phyloP scores from a whole-genome alignment of 345 rosid genomes.

The Lumnitzera racemosa region DNA sequence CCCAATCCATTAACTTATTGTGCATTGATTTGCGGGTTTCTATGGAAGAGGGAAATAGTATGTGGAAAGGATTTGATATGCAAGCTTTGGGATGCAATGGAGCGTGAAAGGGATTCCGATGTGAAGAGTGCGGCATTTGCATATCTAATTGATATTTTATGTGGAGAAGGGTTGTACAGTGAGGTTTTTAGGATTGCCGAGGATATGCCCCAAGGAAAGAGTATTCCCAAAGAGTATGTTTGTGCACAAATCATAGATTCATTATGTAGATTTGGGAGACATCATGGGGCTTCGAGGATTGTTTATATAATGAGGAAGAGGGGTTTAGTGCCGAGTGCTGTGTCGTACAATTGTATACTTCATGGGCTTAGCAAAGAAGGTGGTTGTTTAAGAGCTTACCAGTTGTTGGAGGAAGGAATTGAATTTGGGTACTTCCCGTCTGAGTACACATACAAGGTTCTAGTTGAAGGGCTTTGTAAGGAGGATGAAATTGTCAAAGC shows the following conservation, averaged over 20 bases:
- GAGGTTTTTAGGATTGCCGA: constrained; percentile 65
- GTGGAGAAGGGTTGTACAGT: constrained; percentile 51
- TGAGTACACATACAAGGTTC: constrained; percentile 61
- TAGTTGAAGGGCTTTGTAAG: constrained; percentile 63
- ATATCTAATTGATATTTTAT: constrained; percentile 55
- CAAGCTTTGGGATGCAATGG: constrained; percentile 58
- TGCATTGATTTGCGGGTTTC: constrained; percentile 49
- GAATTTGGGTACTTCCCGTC: constrained; percentile 59
- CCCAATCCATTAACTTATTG: constrained; percentile 61
- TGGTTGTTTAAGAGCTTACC: constrained; percentile 73
- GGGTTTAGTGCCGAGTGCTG: constrained; percentile 43
- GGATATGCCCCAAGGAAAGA: constrained; percentile 54
- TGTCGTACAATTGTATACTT: constrained; percentile 66
- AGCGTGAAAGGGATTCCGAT: constrained; percentile 28
- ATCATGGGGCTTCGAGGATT: constrained; percentile 78
- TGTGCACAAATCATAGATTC: constrained; percentile 73
- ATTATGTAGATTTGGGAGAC: constrained; percentile 46
- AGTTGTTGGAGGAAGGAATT: constrained; percentile 66
- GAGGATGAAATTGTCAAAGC: constrained; percentile 50
- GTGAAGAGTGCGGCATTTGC: constrained; percentile 59
- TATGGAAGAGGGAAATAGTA: constrained; percentile 37
- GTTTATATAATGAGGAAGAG: constrained; percentile 64
- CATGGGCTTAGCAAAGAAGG: constrained; percentile 73
- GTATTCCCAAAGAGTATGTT: constrained; percentile 44
- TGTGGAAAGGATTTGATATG: constrained; percentile 33